Base-by-base conservation (phyloP, 164 flowering plant species). In the Warburgia ugandensis region DNA sequence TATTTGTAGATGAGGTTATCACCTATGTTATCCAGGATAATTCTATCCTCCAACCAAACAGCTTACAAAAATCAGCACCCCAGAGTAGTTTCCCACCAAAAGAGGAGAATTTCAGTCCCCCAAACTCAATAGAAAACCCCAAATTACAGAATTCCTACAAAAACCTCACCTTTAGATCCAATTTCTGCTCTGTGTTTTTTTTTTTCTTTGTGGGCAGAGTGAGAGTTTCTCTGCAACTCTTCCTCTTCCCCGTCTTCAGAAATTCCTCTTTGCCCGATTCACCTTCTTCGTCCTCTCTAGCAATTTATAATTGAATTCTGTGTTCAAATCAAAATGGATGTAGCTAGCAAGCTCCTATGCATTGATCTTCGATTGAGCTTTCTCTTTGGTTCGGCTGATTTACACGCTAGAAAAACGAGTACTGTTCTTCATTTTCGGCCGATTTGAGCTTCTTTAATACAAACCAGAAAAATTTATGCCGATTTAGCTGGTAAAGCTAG, bases 311-410 rank as follows among this genome's bases (percentile, higher is more conserved):
- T 40, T 38, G 6, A 53, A 17, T 40, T 41, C 47, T 11, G 23
- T 30, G 26, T 4, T 29, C 55, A 2, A 3, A 40, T 19, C 20
- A 1, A 13, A 63, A 79, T 82, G 85, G 81, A 74, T 30, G 58
- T 82, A 19, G 53, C 78, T 26, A 32, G 71, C 8, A 79, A 77
- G 30, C 57, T 79, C 28, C 78, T 60, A 35, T 57, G 58, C 26
- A 59, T 77, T 44, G 68, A 73, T 56, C 80, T 79, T 46, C 65
- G 74, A 11, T 69, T 84, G 38, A 55, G 65, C 52, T 79, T 77
- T 65, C 45, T 77, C 59, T 57, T 77, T 31, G 74, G 73, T 39
- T 32, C 72, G 26, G 19, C 73, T 22, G 51, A 61, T 26, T 48
- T 65, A 41, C 67, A 70, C 43, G 52, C 71, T 45, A 67, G 57